Evolutionary conservation across 208 protist genomes (phyloP).

Genomic region (Leishmania mexicana): DNA sequence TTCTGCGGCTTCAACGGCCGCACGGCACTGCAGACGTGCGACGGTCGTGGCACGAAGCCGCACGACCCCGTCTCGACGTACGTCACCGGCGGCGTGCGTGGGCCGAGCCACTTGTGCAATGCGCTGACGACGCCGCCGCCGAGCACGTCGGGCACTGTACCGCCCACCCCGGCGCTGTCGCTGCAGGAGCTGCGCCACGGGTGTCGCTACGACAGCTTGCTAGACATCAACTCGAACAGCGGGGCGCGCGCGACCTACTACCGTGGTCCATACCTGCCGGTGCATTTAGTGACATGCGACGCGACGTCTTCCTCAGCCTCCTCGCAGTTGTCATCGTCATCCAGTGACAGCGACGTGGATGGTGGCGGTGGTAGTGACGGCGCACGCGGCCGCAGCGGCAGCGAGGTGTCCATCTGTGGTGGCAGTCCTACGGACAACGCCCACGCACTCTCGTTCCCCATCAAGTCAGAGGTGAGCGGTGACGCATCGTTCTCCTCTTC

Average conservation of each 20-base stretch:
- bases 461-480: background rate
- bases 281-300: constrained; percentile 30
- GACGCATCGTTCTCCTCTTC: background rate
- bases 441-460: background rate
- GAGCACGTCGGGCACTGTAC: constrained; percentile 17
- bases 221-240: constrained; percentile 51
- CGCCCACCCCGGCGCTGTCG: constrained; percentile 21
- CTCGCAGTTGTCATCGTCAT: background rate
- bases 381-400: constrained; percentile 5
- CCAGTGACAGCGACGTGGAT: constrained; percentile 3
- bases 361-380: background rate
- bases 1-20: constrained; percentile 38
- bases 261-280: constrained; percentile 41
- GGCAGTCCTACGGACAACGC: constrained; percentile 4
- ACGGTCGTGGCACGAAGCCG: constrained; percentile 29
- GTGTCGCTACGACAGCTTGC: constrained; percentile 32
- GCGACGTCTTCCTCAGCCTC: constrained; percentile 10
- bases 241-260: constrained; percentile 46
- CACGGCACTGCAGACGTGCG: constrained; percentile 27
- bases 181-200: constrained; percentile 22
- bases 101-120: constrained; percentile 15
- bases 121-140: constrained; percentile 26
- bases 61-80: constrained; percentile 34
- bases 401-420: background rate
- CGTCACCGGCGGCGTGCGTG: constrained; percentile 16